Evolutionary conservation across 768 basidiomycete genomes (phyloP).

Genomic region (Ramaria sp.): DNA sequence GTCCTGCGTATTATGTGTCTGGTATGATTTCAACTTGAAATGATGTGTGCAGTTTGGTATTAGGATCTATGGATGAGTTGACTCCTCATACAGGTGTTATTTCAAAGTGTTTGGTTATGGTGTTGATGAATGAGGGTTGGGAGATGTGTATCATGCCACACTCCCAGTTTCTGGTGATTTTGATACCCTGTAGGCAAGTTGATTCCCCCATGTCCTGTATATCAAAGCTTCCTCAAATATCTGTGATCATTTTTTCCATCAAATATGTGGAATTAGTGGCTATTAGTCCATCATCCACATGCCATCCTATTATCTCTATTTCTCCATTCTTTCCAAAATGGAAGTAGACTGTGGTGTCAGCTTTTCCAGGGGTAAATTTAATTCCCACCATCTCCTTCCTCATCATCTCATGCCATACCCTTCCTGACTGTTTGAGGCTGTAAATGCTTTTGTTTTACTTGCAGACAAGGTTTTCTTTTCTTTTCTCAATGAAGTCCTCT

Average conservation of each 20-base stretch:
- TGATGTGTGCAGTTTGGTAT: conserved; percentile 6
- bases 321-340: not conserved
- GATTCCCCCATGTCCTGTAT: conserved; percentile 1
- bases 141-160: not conserved
- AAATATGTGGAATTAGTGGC: not conserved
- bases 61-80: conserved; percentile 13
- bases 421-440: conserved; percentile 12
- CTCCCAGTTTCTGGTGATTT: not conserved
- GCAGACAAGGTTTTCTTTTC: not conserved
- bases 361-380: not conserved
- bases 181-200: not conserved
- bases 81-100: conserved; percentile 12
- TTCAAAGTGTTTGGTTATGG: conserved; percentile 11
- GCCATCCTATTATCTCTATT: not conserved
- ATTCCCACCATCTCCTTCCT: not conserved
- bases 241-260: not conserved
- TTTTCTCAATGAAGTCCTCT: conserved; percentile 11
- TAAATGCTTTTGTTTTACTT: conserved; percentile 6
- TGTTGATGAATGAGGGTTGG: conserved; percentile 4
- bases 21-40: not conserved
- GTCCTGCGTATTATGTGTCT: not conserved
- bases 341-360: not conserved
- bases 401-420: conserved; percentile 8
- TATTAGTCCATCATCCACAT: not conserved
- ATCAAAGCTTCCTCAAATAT: not conserved